Evolutionary conservation across 495 filamentous ascomycete species (phyloP).

Genomic region (Durotheca rogersii): DNA sequence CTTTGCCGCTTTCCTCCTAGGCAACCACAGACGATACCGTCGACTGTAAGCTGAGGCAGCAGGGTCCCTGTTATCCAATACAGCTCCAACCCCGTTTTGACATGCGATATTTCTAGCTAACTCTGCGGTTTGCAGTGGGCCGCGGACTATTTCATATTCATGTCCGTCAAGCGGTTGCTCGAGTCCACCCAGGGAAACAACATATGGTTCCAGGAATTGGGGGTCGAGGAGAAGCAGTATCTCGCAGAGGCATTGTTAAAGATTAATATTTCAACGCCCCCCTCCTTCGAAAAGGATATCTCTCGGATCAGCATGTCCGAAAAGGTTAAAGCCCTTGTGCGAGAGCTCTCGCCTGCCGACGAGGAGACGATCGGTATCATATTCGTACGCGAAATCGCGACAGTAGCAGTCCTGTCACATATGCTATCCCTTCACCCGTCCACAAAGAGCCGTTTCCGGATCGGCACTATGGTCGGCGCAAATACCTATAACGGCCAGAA

Average conservation of each 20-base stretch:
- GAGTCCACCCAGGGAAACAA: constrained; percentile 35
- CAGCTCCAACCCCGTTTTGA: neutral
- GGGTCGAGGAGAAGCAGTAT: constrained; percentile 60
- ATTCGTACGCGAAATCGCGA: constrained; percentile 74
- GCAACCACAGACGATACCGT: neutral
- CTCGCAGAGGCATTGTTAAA: constrained; percentile 53
- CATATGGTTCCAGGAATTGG: constrained; percentile 42
- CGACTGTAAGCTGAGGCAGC: neutral
- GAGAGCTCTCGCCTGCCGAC: constrained; percentile 49
- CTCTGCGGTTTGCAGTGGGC: constrained; percentile 52
- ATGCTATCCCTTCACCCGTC: constrained; percentile 63
- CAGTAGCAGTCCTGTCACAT: constrained; percentile 65
- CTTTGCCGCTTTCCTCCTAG: neutral
- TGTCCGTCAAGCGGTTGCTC: constrained; percentile 54
- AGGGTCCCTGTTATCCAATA: neutral
- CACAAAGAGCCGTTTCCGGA: constrained; percentile 56
- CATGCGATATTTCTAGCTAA: constrained; percentile 1
- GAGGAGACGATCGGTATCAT: constrained; percentile 66
- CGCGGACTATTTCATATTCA: constrained; percentile 66
- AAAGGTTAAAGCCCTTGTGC: constrained; percentile 58
- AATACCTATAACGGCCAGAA: constrained; percentile 53
- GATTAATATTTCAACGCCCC: constrained; percentile 39
- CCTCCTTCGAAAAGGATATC: constrained; percentile 25
- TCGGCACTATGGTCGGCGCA: constrained; percentile 72
- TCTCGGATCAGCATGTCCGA: constrained; percentile 43